phyloP scores from a whole-genome alignment of 805 yeast genomes.

The Candida ipomoeae region DNA sequence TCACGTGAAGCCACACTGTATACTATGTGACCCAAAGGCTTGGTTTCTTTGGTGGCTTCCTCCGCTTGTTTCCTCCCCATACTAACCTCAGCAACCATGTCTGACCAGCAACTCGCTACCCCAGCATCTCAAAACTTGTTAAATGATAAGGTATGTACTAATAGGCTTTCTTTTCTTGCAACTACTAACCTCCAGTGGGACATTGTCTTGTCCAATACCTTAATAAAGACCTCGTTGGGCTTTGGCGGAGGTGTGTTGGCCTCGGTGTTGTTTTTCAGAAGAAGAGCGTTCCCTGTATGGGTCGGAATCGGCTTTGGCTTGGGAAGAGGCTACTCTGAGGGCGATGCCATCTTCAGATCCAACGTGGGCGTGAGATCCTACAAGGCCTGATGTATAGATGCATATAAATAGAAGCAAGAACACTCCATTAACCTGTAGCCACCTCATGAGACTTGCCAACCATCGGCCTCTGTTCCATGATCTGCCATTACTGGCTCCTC shows the following conservation, averaged over 20 bases:
- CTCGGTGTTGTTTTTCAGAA: conserved; percentile 82
- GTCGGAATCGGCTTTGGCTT: conserved; percentile 95
- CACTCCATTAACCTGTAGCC: not conserved
- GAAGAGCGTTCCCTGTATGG: conserved; percentile 98
- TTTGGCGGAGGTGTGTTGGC: conserved; percentile 95
- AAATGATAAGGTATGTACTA: conserved; percentile 48
- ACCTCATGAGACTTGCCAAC: not conserved
- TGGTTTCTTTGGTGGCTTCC: too few species aligned
- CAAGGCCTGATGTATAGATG: conserved; percentile 45
- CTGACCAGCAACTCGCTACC: conserved; percentile 30
- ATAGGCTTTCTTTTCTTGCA: not conserved
- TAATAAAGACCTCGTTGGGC: conserved; percentile 94
- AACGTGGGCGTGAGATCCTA: conserved; percentile 70
- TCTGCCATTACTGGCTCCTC: not conserved
- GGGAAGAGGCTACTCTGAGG: conserved; percentile 98
- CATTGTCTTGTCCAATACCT: conserved; percentile 86
- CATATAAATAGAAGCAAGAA: conserved; percentile 2
- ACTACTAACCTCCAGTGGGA: conserved; percentile 61
- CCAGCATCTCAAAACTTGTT: conserved; percentile 52
- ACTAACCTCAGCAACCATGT: conserved; percentile 17
- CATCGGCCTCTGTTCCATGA: too few species aligned
- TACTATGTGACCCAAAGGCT: too few species aligned
- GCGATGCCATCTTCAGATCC: conserved; percentile 92
- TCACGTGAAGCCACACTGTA: too few species aligned
- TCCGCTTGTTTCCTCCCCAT: not conserved